Evolutionary conservation across 169 alveolate species (phyloP).

Genomic region (Plasmodium vivax): DNA sequence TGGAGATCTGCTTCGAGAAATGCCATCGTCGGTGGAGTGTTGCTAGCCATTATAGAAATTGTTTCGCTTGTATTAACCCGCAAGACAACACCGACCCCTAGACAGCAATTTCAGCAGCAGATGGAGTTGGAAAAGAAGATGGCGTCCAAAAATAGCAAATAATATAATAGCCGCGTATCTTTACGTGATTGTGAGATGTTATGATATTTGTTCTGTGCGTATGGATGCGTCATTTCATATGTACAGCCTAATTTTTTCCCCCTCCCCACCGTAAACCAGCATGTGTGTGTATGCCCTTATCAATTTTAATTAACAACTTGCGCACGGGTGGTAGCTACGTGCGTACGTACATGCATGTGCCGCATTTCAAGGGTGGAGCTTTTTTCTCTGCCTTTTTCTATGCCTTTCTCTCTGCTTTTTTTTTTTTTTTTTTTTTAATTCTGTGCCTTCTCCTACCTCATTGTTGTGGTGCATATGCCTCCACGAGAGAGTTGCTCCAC

Average conservation of each 20-base stretch:
- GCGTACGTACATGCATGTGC: not conserved
- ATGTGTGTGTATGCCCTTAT: slow-evolving; percentile 17
- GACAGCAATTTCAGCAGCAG: slow-evolving; percentile 90
- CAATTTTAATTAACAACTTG: slow-evolving; percentile 15
- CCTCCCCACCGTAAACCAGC: not conserved
- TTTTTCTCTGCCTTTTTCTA: not conserved
- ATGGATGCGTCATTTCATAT: not conserved
- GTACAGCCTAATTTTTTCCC: not conserved
- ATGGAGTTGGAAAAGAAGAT: slow-evolving; percentile 82
- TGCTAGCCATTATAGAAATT: slow-evolving; percentile 90
- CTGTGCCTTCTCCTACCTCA: not conserved
- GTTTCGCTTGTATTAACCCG: slow-evolving; percentile 89
- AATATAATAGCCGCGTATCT: slow-evolving; percentile 1
- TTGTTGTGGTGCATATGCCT: not conserved
- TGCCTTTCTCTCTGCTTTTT: not conserved
- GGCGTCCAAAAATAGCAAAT: slow-evolving; percentile 67
- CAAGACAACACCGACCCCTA: slow-evolving; percentile 88
- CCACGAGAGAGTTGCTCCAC: not conserved
- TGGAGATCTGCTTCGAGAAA: slow-evolving; percentile 88
- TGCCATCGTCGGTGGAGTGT: slow-evolving; percentile 92
- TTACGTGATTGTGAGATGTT: slow-evolving; percentile 5
- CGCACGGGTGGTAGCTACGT: not conserved
- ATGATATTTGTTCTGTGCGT: slow-evolving; percentile 16
- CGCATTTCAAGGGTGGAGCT: not conserved
- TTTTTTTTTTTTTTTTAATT: slow-evolving; percentile 9